Percentiles rank a stretch among this genome's conserved stretches.
phyloP scores from a whole-genome alignment of 2,329 filamentous ascomycete genomes.

The Neofusicoccum parvum region DNA sequence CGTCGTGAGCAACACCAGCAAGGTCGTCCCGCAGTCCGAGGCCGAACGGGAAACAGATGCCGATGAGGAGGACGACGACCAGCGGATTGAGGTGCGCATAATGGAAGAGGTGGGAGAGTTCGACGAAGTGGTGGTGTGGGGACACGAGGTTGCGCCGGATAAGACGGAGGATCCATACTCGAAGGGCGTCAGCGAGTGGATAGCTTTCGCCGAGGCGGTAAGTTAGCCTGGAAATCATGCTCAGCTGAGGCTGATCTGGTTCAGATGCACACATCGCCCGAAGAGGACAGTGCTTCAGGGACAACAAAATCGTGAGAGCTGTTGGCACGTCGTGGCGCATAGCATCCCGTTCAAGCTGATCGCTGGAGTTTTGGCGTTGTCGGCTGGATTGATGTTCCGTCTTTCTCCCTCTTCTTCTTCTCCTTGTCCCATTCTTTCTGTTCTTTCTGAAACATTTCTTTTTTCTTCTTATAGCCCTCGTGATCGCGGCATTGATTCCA shows the following conservation, averaged over 20 bases:
- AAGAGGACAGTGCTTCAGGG: not conserved
- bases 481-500: conserved; percentile 52
- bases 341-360: not conserved
- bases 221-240: not conserved
- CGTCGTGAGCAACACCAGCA: conserved; percentile 23
- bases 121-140: conserved; percentile 79
- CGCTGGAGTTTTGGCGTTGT: not conserved
- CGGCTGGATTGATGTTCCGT: not conserved
- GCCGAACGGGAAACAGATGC: conserved; percentile 23
- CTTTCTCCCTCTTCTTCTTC: conserved; percentile 3
- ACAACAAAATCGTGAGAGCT: too few relatives aligned
- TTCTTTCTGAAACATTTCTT: conserved; percentile 51
- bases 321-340: not conserved
- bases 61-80: conserved; percentile 25
- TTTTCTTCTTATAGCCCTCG: conserved; percentile 48
- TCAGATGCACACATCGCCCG: conserved; percentile 6
- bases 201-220: conserved; percentile 70
- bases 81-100: conserved; percentile 37
- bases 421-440: conserved; percentile 47
- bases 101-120: conserved; percentile 70
- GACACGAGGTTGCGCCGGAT: conserved; percentile 69
- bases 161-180: conserved; percentile 68
- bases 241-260: not conserved
- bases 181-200: conserved; percentile 78
- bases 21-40: conserved; percentile 6